Evolutionary conservation across 495 filamentous ascomycete genomes (phyloP), one percentile per base, ranked within the genome.

Genomic region (Aspergillus egyptiacus): DNA sequence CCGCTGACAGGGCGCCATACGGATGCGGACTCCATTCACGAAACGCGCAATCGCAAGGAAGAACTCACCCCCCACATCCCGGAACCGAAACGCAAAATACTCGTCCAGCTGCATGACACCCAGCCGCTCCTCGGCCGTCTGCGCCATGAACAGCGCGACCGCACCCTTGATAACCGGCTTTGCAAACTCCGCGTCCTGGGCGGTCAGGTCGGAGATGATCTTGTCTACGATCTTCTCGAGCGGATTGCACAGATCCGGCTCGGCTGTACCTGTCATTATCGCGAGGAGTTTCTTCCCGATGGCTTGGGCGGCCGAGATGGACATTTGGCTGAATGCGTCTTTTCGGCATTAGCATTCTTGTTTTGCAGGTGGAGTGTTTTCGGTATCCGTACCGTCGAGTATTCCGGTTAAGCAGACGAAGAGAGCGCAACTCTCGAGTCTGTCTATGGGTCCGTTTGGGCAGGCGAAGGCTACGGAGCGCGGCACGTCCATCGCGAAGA

Each of bases 301-400:
- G 1, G 2, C n/a, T 8, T n/a, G 9, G 10, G 36, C 1, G 1
- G 23, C 36, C 11, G 19, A 13, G 20, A 39, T 24, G 36, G 36
- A 39, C 19, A 39, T 39, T 25, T 39, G 36, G 36, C 36, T 39
- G 36, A 39, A 39, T 39, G 36, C 36, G 10, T 39, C 36, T 39
- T 27, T 10, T 27, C 5, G n/a, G n/a, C n/a, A 27, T 27, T 27
- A 27, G 25, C 25, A 27, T 27, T 27, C n/a, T n/a, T n/a, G 10
- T 27, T 27, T 27, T 27, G 10, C 25, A 10, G 5, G 10, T 27
- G 25, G 10, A 13, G n/a, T 31, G 28, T 31, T 31, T 31, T 27
- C 8, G 5, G 8, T 27, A 27, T 27, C 24, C 8, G 31, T 38
- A 39, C 36, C 36, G 20, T 39, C 36, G 5, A 39, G 10, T 11